Conservation (phyloP, 352 stramenopile genomes). For the Globisporangium mamillatum region DNA sequence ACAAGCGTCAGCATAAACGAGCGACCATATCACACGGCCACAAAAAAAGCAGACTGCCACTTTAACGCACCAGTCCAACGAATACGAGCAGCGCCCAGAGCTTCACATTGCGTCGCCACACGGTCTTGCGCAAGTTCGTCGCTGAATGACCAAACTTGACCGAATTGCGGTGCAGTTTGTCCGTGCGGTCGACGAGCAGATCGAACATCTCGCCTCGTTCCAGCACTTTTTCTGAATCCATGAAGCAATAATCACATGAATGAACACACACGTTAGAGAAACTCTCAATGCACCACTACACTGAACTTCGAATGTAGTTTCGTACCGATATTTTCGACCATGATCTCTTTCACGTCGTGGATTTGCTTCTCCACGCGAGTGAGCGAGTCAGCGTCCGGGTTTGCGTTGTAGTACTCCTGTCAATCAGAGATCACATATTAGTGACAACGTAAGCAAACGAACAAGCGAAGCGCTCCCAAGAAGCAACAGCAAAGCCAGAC, state of each 20-base stretch:
- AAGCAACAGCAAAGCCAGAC: not conserved
- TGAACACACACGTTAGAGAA: not conserved
- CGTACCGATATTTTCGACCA: slow-evolving; percentile 97
- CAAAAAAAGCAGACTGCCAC: not conserved
- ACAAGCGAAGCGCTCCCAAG: not conserved
- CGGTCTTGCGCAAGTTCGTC: slow-evolving; percentile 82
- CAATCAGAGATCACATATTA: not conserved
- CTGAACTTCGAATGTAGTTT: not conserved
- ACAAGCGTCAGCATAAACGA: not conserved
- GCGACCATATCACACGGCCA: not conserved
- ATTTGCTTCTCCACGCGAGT: slow-evolving; percentile 94
- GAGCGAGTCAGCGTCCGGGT: slow-evolving; percentile 91
- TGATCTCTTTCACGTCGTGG: slow-evolving; percentile 97
- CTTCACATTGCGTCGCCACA: slow-evolving; percentile 90
- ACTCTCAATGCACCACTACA: not conserved
- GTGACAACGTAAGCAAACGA: not conserved
- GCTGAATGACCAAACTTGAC: slow-evolving; percentile 95
- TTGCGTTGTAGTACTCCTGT: slow-evolving; percentile 83
- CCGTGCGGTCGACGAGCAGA: slow-evolving; percentile 88
- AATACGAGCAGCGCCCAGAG: slow-evolving; percentile 78
- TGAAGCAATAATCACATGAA: not conserved
- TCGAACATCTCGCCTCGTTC: slow-evolving; percentile 99
- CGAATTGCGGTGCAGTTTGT: slow-evolving; percentile 96
- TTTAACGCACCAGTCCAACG: slow-evolving; percentile 52
- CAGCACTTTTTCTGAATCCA: slow-evolving; percentile 92